Percentiles rank a stretch among this genome's conserved stretches.
Conservation (phyloP, 768 basidiomycete species). For the Xerocomellus chrysenteron region DNA sequence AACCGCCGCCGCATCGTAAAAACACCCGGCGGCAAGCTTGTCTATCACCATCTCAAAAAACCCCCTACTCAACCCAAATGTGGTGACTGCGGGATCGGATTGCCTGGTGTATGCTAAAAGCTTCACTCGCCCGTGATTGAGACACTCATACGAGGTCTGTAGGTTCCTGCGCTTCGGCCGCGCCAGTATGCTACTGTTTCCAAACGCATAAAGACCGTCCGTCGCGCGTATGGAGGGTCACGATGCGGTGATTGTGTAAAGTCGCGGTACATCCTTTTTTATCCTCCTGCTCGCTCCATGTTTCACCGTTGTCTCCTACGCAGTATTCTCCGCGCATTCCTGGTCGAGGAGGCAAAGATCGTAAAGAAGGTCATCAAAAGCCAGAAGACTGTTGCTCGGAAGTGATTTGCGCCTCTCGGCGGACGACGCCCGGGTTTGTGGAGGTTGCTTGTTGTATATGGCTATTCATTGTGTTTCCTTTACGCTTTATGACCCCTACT, state of each 20-base stretch:
- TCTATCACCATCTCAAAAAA: slow-evolving; percentile 98
- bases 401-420: slow-evolving; percentile 16
- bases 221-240: slow-evolving; percentile 95
- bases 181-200: slow-evolving; percentile 94
- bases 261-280: slow-evolving; percentile 66
- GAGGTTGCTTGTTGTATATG: slow-evolving; percentile 10
- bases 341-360: slow-evolving; percentile 99
- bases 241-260: slow-evolving; percentile 95
- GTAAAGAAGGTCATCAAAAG: slow-evolving; percentile 99
- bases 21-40: slow-evolving; percentile 97
- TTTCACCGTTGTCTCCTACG: background rate
- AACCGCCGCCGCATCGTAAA: slow-evolving; percentile 94
- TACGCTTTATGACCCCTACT: slow-evolving; percentile 13
- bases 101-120: slow-evolving; percentile 81
- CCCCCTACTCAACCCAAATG: slow-evolving; percentile 89
- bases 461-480: slow-evolving; percentile 9
- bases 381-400: slow-evolving; percentile 40
- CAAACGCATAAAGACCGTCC: slow-evolving; percentile 96
- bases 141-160: slow-evolving; percentile 3
- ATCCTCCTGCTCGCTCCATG: background rate
- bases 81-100: slow-evolving; percentile 94
- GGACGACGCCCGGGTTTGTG: background rate
- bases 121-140: background rate
- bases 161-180: slow-evolving; percentile 96
- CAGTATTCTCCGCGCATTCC: slow-evolving; percentile 96